Evolutionary conservation across 2,329 filamentous ascomycete genomes (phyloP).

Genomic region (Ceratocystis diversiconidia): DNA sequence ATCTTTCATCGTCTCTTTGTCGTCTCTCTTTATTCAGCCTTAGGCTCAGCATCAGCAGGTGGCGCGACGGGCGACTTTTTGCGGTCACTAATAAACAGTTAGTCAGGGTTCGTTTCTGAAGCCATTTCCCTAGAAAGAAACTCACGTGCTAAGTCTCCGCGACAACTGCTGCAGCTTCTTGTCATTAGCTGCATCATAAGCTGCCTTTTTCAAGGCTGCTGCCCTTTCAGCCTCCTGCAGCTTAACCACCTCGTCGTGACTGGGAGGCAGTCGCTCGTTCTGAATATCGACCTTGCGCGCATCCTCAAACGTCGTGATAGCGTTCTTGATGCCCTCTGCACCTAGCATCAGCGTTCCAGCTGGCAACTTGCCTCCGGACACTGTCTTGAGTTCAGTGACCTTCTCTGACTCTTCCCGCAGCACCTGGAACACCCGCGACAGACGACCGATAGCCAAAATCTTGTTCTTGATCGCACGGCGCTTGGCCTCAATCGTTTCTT

Average conservation of each 20-base stretch:
- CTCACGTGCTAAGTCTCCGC: constrained; percentile 91
- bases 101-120: not conserved
- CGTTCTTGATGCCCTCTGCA: constrained; percentile 96
- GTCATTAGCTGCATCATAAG: constrained; percentile 83
- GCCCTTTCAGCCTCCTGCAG: constrained; percentile 69
- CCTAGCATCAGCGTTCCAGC: constrained; percentile 96
- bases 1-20: not conserved
- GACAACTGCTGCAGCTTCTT: constrained; percentile 74
- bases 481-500: constrained; percentile 81
- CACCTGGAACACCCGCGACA: constrained; percentile 97
- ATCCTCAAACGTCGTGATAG: constrained; percentile 92
- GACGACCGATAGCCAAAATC: constrained; percentile 88
- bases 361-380: constrained; percentile 78
- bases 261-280: constrained; percentile 88
- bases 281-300: constrained; percentile 92
- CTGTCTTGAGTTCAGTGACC: constrained; percentile 95
- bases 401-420: constrained; percentile 92
- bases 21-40: constrained; percentile 4
- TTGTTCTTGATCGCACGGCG: constrained; percentile 98
- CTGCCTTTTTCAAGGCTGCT: constrained; percentile 73
- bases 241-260: constrained; percentile 76
- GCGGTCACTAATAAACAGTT: constrained; percentile 11
- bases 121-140: constrained; percentile 19
- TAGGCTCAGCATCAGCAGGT: not conserved
- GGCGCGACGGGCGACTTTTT: constrained; percentile 14